Evolutionary conservation across 139 green algal genomes (phyloP).

Genomic region (Coelastrella sp.): DNA sequence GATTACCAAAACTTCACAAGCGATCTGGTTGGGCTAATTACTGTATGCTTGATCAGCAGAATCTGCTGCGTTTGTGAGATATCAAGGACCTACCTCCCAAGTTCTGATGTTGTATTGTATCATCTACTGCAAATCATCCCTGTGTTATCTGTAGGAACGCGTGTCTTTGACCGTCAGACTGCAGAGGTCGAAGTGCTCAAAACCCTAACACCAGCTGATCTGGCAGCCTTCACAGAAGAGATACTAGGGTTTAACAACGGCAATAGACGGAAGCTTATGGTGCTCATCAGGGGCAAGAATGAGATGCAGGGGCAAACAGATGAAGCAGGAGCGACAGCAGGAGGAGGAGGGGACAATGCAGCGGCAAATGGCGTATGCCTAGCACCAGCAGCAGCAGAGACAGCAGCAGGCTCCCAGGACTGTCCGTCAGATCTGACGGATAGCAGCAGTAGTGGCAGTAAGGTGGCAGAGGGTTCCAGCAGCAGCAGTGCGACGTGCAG

Average conservation of each 20-base stretch:
- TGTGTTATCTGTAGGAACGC: background rate
- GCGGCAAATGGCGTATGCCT: background rate
- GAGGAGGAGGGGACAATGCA: background rate
- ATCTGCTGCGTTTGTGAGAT: no score
- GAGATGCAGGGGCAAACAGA: slow-evolving; percentile 8
- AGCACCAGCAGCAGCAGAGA: background rate
- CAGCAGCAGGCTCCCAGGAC: background rate
- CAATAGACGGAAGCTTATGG: slow-evolving; percentile 27
- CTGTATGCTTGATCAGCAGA: no score
- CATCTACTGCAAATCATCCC: background rate
- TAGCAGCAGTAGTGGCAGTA: slow-evolving; percentile 16
- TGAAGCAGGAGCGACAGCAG: background rate
- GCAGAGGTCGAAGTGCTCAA: slow-evolving; percentile 75
- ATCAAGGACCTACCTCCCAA: no score
- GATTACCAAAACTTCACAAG: no score
- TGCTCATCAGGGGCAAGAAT: background rate
- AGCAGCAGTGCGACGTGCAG: background rate
- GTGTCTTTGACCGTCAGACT: slow-evolving; percentile 54
- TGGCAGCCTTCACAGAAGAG: slow-evolving; percentile 68
- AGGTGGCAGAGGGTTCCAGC: background rate
- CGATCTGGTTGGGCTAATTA: no score
- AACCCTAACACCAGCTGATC: slow-evolving; percentile 64
- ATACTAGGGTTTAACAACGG: slow-evolving; percentile 50
- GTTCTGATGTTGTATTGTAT: no score
- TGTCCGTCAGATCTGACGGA: background rate